Evolutionary conservation across 2,329 filamentous ascomycete species (phyloP), one percentile per base, ranked within the genome.

Genomic region (Bipolaris oryzae): DNA sequence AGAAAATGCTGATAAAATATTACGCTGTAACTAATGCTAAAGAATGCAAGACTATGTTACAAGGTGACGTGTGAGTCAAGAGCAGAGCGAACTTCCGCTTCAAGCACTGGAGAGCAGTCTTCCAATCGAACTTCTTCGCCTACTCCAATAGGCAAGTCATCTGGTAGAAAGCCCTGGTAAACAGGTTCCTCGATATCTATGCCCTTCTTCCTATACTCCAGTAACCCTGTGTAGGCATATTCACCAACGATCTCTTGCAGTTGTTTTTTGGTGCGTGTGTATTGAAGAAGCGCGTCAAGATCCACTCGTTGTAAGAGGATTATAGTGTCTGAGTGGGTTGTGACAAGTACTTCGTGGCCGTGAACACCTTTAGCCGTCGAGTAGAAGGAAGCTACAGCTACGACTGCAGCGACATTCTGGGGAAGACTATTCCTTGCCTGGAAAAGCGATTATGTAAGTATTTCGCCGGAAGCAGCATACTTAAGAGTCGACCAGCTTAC

Each of bases 281-380:
- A 4, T 16, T 3, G 13, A 18, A 41, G 11, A 53, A 53, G 50
- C 37, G 42, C 35, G 42, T 9, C 25, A 25, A 53, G 28, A 53
- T 33, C 3, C 3, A 41, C 50, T 47, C 13, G 16, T 15, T 18
- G 1, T 10, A 53, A 35, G 7, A 53, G 35, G 9, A 7, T 34
- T 39, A 53, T 10, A 25, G 13, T 46, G 15, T 47, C 50, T 15
- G 18, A 34, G 1, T 7, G 11, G 35, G 34, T 46, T 9, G 37
- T 3, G 18, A 53, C 42, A 25, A 46, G 7, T 10, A 53, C 35
- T 21, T 21, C 1, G 20, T 18, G 4, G 18, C 50, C 25, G 28
- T 25, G 20, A 53, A 53, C 42, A 18, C 50, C 50, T 16, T 53
- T 5, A 15, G 23, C 1, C 47, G 23, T 53, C 7, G 34, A 23